Conservation (phyloP, 805 yeast species). For the Schwanniomyces vanrijiae region DNA sequence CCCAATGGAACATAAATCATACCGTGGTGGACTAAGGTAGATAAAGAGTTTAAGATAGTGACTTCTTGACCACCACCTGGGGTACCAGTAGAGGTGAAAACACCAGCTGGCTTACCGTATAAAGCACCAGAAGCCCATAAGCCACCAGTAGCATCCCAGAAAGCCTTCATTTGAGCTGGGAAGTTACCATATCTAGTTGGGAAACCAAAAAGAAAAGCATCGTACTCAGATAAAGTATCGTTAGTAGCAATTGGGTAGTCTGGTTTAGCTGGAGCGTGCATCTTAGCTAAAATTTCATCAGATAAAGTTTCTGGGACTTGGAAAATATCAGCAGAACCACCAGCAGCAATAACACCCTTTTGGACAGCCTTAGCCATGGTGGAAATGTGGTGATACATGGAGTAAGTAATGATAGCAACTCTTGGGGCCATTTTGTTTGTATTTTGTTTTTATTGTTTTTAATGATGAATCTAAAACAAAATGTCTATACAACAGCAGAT, state of each 20-base stretch:
- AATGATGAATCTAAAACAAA: too few species aligned
- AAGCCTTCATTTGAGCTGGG: slow-evolving; percentile 77
- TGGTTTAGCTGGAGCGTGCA: slow-evolving; percentile 60
- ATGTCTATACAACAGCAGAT: background rate
- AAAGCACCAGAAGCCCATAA: slow-evolving; percentile 76
- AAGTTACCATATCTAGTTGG: slow-evolving; percentile 83
- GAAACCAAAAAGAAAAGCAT: slow-evolving; percentile 80
- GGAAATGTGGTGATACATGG: slow-evolving; percentile 76
- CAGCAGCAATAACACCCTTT: slow-evolving; percentile 69
- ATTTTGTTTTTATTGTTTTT: background rate
- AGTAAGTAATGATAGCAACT: slow-evolving; percentile 54
- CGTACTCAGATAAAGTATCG: slow-evolving; percentile 61
- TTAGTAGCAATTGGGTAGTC: slow-evolving; percentile 59
- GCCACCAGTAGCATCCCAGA: slow-evolving; percentile 77
- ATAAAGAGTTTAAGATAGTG: slow-evolving; percentile 62
- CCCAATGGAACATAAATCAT: slow-evolving; percentile 80
- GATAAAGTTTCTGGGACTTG: slow-evolving; percentile 77
- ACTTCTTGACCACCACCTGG: slow-evolving; percentile 83
- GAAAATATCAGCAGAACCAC: slow-evolving; percentile 65
- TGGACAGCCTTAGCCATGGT: slow-evolving; percentile 65
- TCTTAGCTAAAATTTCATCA: slow-evolving; percentile 50
- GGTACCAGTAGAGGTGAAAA: slow-evolving; percentile 73
- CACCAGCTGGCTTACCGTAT: slow-evolving; percentile 71
- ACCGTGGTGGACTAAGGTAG: slow-evolving; percentile 77
- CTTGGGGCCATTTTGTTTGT: slow-evolving; percentile 30